phyloP scores from a whole-genome alignment of 176 grass and related monocot genomes.

The Juncus inflexus region DNA sequence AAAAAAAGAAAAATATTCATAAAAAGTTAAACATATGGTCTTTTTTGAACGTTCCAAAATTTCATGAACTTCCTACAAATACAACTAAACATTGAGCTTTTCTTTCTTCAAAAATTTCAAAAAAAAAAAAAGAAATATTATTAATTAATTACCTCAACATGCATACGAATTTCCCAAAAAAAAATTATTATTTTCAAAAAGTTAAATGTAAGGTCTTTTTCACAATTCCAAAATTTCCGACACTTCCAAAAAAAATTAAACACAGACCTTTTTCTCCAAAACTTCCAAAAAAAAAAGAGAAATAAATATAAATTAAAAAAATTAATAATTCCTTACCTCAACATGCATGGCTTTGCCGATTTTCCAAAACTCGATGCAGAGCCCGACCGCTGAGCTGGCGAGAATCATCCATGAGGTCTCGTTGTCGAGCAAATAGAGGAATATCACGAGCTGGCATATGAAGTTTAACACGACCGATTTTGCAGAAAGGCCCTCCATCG shows the following conservation, averaged over 20 bases:
- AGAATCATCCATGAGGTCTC: constrained; percentile 99
- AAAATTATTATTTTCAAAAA: too few species aligned
- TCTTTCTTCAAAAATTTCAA: neutral
- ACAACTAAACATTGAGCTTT: neutral
- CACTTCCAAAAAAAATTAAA: too few species aligned
- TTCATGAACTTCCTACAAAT: too few species aligned
- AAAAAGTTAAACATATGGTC: too few species aligned
- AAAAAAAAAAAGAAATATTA: neutral
- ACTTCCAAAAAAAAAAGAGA: neutral
- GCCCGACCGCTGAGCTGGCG: constrained; percentile 82
- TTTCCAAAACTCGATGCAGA: constrained; percentile 99
- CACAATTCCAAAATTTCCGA: too few species aligned
- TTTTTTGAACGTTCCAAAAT: too few species aligned
- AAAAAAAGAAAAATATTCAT: too few species aligned
- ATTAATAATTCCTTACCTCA: constrained; percentile 40
- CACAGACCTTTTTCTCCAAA: neutral
- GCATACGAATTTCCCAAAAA: constrained; percentile 33
- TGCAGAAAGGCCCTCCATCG: constrained; percentile 96
- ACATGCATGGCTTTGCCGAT: constrained; percentile 99
- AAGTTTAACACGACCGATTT: constrained; percentile 99
- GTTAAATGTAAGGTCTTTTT: too few species aligned
- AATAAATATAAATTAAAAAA: too few species aligned
- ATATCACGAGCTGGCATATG: constrained; percentile 82
- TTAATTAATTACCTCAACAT: constrained; percentile 57
- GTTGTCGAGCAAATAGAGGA: constrained; percentile 95